Base-by-base conservation (phyloP, 1,284 basidiomycete species). In the Cerioporus squamosus region DNA sequence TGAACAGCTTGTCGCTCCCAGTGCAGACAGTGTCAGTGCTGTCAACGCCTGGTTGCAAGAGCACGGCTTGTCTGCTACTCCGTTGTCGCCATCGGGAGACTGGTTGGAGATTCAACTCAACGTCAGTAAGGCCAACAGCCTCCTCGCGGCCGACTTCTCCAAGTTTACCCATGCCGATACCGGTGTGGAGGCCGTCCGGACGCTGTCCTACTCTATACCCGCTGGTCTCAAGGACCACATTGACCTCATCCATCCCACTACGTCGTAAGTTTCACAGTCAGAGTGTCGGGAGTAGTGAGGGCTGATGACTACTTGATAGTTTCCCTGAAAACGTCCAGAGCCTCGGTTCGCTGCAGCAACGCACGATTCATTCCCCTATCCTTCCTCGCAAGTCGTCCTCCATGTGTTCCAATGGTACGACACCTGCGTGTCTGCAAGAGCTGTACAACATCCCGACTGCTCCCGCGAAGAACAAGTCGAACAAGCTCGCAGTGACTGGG, bases 401-500 rank as follows among this genome's bases (percentile, higher is more conserved):
- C 2, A 49, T 26, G 1, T 87, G 84, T 63, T 63, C 66, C 2
- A 70, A 63, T 1, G 76, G 71, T 3, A 78, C 86, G 44, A 86
- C 84, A 0, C 83, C 84, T 10, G 70, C 79, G 1, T 87, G 85
- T 66, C 67, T 88, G 55, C 71, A 79, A 56, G 74, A 75, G 9
- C 63, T 87, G 36, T 88, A 87, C 68, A 81, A 81, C 15, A 73
- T 74, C 10, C 64, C 65, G 5, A 86, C 84, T 55, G 75, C 77
- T 0, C 80, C 81, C 1, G 66, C 69, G 5, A 72, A 79, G 5
- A 74, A 77, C 2, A 65, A 61, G 20, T 71, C 63, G 18, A 86
- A 84, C 67, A 78, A 70, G 40, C 73, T 87, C 24, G 84, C 81
- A 44, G 77, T 87, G 50, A 80, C 80, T 18, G 85, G 85, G 12